Conservation (phyloP, 768 basidiomycete species). For the Lyophyllum semitale region DNA sequence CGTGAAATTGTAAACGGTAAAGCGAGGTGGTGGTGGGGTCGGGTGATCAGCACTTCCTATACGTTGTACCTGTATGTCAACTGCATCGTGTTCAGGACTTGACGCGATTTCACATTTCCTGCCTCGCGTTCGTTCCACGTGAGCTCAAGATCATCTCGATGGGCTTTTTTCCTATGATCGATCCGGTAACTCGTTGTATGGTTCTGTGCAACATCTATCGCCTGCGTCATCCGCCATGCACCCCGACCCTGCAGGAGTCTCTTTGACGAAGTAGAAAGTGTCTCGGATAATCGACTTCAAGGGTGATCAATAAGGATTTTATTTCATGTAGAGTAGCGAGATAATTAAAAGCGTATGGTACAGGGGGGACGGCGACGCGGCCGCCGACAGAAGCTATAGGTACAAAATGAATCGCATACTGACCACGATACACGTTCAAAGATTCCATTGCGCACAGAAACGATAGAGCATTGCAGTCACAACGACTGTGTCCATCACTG, state of each 20-base stretch:
- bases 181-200: constrained; percentile 12
- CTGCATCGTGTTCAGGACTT: constrained; percentile 44
- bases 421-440: constrained; percentile 27
- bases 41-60: constrained; percentile 35
- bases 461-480: constrained; percentile 87
- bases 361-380: constrained; percentile 5
- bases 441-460: constrained; percentile 61
- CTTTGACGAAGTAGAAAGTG: background rate
- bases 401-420: background rate
- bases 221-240: constrained; percentile 7
- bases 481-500: constrained; percentile 87
- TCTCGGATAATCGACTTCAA: background rate
- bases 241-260: background rate
- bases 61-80: constrained; percentile 31
- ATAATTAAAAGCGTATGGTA: constrained; percentile 21
- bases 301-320: constrained; percentile 2
- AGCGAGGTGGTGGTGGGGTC: constrained; percentile 25
- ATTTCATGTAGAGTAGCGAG: background rate
- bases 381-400: background rate
- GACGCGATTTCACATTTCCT: constrained; percentile 24
- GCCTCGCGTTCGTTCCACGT: constrained; percentile 38
- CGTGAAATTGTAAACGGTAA: constrained; percentile 57
- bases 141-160: constrained; percentile 28
- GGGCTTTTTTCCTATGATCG: constrained; percentile 23
- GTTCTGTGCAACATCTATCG: background rate